Evolutionary conservation across 495 filamentous ascomycete species (phyloP), one percentile per base, ranked within the genome.

Genomic region (Penicillium alfredii): DNA sequence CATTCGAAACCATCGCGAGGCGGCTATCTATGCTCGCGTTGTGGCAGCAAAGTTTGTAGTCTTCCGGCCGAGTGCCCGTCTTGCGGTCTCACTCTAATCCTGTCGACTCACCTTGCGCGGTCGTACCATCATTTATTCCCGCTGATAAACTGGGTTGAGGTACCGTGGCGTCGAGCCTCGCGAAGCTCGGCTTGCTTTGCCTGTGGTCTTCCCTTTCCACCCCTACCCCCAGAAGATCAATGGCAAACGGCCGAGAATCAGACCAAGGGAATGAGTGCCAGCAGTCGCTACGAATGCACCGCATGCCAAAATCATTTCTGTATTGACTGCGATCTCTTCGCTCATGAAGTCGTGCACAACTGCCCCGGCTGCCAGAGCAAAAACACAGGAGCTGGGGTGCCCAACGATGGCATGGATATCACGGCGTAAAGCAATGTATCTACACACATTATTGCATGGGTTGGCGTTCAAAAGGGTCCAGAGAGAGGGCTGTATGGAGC

Each of bases 51-150:
- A 63, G 89, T 97, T 36, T 98, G 92, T 70, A 75, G 78, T 35
- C 71, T 98, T 23, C 92, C 92, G n/a, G 77, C 83, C 19, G 84
- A 92, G 54, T 98, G 92, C 51, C 89, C 92, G 9, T 78, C 81
- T 5, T 98, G 92, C 58, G 80, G 84, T 5, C 76, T 98, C 13
- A 96, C 88, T n/a, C 72, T 97, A 16, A 90, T 97, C 35, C 73
- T 95, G 1, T 92, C 85, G n/a, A 98, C 93, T 1, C 92, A 98
- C 66, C 68, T 98, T 21, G 92, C 92, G 11, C 71, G 92, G 5
- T 92, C 85, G 7, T 98, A 97, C 58, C 92, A 97, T 58, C 92
- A 98, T 58, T 71, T 98, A 2, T 97, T 97, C 53, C 92, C 93
- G 1, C 67, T 98, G 12, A 72, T 76, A 6, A 93, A 90, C 53